phyloP scores from a whole-genome alignment of 2,329 filamentous ascomycete species.

The Pyricularia pennisetigena region DNA sequence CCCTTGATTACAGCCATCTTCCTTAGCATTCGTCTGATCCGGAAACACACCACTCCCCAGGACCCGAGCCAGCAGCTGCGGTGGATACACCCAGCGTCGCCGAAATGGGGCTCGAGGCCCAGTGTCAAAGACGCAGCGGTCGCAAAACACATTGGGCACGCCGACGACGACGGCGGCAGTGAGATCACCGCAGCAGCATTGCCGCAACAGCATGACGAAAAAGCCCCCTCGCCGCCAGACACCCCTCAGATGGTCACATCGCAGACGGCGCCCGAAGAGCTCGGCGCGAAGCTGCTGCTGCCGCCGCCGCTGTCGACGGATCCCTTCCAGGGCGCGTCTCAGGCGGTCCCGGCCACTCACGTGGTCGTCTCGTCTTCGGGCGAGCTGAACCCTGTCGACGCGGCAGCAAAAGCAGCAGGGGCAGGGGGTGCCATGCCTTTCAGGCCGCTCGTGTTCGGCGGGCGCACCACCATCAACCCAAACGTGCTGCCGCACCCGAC shows the following conservation, averaged over 20 bases:
- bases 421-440: conserved; percentile 21
- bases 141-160: neutral
- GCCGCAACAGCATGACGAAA: neutral
- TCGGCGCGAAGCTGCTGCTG: too few relatives aligned
- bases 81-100: neutral
- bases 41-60: conserved; percentile 1
- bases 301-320: neutral
- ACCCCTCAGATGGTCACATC: neutral
- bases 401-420: too few relatives aligned
- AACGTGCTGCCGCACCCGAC: conserved; percentile 47
- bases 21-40: conserved; percentile 4
- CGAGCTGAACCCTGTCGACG: neutral
- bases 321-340: conserved; percentile 1
- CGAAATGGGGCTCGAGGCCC: neutral
- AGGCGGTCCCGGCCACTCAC: conserved; percentile 1
- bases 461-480: conserved; percentile 35
- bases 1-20: conserved; percentile 5
- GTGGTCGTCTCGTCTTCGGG: neutral
- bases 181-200: too few relatives aligned
- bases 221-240: neutral
- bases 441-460: conserved; percentile 38
- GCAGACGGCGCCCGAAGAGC: neutral
- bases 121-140: neutral
- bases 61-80: neutral
- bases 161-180: neutral